Base-by-base conservation (phyloP, 192 early-diverging fungal genomes). In the Podila clonocystis region DNA sequence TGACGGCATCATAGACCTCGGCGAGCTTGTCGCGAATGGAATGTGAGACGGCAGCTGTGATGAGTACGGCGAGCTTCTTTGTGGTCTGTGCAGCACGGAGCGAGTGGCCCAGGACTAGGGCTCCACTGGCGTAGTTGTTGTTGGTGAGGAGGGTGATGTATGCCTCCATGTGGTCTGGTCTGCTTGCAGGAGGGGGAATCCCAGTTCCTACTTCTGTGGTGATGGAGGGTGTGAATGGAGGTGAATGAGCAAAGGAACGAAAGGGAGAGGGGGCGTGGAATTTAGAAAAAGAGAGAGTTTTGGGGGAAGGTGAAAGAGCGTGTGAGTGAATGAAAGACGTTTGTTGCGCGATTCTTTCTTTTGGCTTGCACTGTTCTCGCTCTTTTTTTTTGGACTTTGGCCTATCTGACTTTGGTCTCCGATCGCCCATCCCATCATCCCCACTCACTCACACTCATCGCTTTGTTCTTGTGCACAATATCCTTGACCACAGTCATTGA, bases 121-220 rank as follows among this genome's bases (percentile, higher is more conserved):
- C 95, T 9, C 96, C 96, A 48, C 91, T 87, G 31, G 95, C 91
- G 73, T 99, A 98, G 7, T 82, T 84, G 73, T 97, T 95, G 60
- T 89, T 91, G 29, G 96, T 95, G 28, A 98, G 89, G 30, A 99
- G 90, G 13, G 97, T 99, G 55, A 91, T 91, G 75, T 88, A 98
- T 8, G 94, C 95, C 61, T 86, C 82, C 74, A 85, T 9, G 17
- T 29, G 22, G 50, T 52, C 45, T 29, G 4, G 19, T 30, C 20
- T 17, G 58, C 26, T 13, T 34, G 13, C 50, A 36, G 48, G 8
- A 15, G 49, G n/a, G 30, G 41, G 22, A 55, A 55, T 55, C 52
- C 52, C 52, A 9, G 20, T 55, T 55, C 24, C 24, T 55, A 6
- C 34, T 36, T 52, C 8, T 55, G 22, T 22, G 20, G 52, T 45